These are phyloP conservation scores for Colletotrichum kahawae DNA, from an alignment of 2,329 filamentous ascomycete species.

Conservation along the genomic window DNA sequence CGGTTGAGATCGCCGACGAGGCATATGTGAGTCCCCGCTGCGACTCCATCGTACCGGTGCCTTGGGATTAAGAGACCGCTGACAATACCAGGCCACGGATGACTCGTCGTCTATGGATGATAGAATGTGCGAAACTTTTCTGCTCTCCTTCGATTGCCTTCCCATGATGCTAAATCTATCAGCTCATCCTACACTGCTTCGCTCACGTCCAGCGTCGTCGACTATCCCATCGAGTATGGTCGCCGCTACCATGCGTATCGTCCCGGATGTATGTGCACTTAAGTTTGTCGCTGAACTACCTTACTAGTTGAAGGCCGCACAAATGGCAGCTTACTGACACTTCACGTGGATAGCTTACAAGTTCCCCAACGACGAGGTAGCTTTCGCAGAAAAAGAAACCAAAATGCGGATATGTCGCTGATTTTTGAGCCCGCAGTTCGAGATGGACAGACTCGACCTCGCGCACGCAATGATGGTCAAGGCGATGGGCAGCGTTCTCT, in stretches of 20 bases:
- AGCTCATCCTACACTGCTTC: background rate
- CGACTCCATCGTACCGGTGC: background rate
- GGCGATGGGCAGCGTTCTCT: background rate
- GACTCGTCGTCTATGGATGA: background rate
- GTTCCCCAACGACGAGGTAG: background rate
- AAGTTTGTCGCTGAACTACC: background rate
- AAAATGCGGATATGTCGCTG: background rate
- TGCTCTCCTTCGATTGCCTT: background rate
- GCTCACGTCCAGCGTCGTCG: background rate
- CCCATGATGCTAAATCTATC: background rate
- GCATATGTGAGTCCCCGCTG: background rate
- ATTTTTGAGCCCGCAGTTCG: background rate
- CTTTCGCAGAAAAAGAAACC: background rate
- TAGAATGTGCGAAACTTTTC: background rate
- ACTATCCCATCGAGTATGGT: background rate
- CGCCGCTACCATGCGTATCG: background rate
- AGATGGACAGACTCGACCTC: background rate
- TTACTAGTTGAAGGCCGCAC: background rate
- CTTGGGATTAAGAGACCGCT: rapidly evolving
- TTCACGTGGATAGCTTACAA: background rate
- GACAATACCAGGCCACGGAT: background rate
- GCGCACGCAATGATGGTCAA: background rate
- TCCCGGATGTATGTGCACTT: background rate
- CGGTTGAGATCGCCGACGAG: background rate
- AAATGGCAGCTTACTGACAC: background rate